Conservation (phyloP, 2,329 filamentous ascomycete genomes). For the Blumeriella jaapii region DNA sequence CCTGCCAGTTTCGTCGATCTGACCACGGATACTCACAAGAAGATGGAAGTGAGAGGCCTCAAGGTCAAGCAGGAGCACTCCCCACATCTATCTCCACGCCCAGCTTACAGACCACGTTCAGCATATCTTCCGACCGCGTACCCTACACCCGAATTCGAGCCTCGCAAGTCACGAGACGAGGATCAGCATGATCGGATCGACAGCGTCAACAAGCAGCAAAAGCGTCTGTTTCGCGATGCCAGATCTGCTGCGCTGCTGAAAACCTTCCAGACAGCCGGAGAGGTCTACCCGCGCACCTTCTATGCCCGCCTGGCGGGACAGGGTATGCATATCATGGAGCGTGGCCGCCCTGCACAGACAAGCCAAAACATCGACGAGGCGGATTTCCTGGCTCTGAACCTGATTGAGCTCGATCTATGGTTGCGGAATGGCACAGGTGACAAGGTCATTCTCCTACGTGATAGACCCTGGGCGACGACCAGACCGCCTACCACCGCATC, state of each 20-base stretch:
- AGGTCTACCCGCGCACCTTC: slow-evolving; percentile 1
- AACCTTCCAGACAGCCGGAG: slow-evolving; percentile 4
- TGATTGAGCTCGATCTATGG: slow-evolving; percentile 8
- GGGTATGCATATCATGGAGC: slow-evolving; percentile 6
- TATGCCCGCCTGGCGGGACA: slow-evolving; percentile 6
- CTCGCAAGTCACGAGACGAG: too few relatives aligned
- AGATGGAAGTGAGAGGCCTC: too few relatives aligned
- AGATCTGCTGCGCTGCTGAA: slow-evolving; percentile 1
- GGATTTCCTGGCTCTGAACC: slow-evolving; percentile 8
- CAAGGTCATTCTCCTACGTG: slow-evolving; percentile 10
- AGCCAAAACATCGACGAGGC: slow-evolving; percentile 1
- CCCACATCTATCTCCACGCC: too few relatives aligned
- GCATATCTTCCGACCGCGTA: too few relatives aligned
- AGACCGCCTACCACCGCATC: slow-evolving; percentile 2
- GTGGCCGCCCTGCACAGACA: slow-evolving; percentile 8
- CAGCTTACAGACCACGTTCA: too few relatives aligned
- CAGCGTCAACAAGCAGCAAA: slow-evolving; percentile 4
- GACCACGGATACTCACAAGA: too few relatives aligned
- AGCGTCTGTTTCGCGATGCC: slow-evolving; percentile 4
- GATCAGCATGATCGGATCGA: slow-evolving; percentile 2
- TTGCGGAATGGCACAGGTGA: slow-evolving; percentile 7
- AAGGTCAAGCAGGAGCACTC: too few relatives aligned
- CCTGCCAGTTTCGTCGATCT: too few relatives aligned
- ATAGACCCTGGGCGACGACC: slow-evolving; percentile 6
- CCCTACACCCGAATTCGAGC: too few relatives aligned